Conservation (phyloP, 2,329 filamentous ascomycete species). For the Venturia pyrina region DNA sequence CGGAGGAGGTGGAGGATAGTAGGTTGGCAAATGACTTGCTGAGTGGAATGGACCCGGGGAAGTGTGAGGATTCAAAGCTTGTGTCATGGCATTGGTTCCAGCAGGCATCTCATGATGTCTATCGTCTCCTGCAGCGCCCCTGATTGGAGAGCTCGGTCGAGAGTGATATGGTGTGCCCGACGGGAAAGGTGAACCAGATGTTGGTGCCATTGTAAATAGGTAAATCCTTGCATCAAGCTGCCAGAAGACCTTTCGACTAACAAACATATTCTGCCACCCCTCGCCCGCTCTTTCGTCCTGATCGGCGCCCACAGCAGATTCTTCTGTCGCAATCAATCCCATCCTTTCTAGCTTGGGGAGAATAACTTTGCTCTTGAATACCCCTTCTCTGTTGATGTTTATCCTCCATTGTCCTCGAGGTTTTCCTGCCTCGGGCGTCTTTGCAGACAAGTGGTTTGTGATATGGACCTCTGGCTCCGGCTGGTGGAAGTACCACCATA, state of each 20-base stretch:
- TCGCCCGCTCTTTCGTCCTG: conserved; percentile 51
- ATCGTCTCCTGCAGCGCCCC: conserved; percentile 1
- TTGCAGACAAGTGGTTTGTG: conserved; percentile 50
- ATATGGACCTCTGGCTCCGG: conserved; percentile 58
- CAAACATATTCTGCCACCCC: conserved; percentile 73
- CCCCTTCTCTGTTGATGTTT: conserved; percentile 75
- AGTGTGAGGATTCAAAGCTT: background rate
- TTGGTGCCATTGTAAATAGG: conserved; percentile 66
- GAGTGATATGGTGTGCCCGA: conserved; percentile 41
- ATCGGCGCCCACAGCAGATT: conserved; percentile 62
- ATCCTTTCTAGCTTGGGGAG: conserved; percentile 88
- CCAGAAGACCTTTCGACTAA: conserved; percentile 77
- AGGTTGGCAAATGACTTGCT: conserved; percentile 77
- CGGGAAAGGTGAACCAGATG: conserved; percentile 39
- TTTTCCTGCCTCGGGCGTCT: conserved; percentile 56
- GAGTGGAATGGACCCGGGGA: conserved; percentile 62
- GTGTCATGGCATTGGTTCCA: background rate
- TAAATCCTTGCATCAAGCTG: conserved; percentile 81
- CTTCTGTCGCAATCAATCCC: conserved; percentile 69
- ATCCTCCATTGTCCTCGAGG: conserved; percentile 83
- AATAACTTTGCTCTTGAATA: conserved; percentile 72
- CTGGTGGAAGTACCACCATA: conserved; percentile 98
- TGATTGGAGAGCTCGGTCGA: conserved; percentile 39
- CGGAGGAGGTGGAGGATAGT: conserved; percentile 73
- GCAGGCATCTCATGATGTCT: conserved; percentile 4